These are phyloP conservation scores for Colletotrichum sp. DNA, from an alignment of 2,329 filamentous ascomycete species.

Conservation along the genomic window DNA sequence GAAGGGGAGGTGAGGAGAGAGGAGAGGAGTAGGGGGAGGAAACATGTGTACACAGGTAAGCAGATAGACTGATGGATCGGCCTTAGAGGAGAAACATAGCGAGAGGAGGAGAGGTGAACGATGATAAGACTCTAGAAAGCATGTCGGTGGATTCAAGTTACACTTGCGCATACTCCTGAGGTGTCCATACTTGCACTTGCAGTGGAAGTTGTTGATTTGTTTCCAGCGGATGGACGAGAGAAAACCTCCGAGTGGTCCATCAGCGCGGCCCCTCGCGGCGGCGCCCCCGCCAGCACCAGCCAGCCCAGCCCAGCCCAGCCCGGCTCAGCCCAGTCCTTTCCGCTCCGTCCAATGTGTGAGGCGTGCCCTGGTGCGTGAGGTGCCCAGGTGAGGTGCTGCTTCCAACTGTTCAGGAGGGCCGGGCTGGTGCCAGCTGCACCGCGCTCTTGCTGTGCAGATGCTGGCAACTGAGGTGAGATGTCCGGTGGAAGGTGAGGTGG, in stretches of 20 bases:
- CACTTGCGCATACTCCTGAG: not conserved
- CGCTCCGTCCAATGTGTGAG: not conserved
- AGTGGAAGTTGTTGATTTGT: not conserved
- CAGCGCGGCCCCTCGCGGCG: not conserved
- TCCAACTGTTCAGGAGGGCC: not conserved
- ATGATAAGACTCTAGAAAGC: not conserved
- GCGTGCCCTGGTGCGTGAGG: not conserved
- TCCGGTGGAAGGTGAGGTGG: not conserved
- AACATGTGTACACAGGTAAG: not conserved
- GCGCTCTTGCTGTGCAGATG: not conserved
- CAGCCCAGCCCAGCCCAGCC: not conserved
- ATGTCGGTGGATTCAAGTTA: not conserved
- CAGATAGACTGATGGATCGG: not conserved
- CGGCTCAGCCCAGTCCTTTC: not conserved
- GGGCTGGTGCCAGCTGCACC: not conserved
- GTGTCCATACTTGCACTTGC: not conserved
- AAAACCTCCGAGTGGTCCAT: not conserved
- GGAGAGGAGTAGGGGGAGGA: not conserved
- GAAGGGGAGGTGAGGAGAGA: not conserved
- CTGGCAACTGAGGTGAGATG: not conserved
- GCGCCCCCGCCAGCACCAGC: not conserved
- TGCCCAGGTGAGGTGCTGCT: not conserved
- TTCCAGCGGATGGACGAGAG: not conserved
- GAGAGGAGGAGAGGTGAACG: not conserved
- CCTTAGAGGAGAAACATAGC: not conserved